phyloP scores from a whole-genome alignment of 1,139 yeast genomes.

The Pneumocystis oryctolagi region DNA sequence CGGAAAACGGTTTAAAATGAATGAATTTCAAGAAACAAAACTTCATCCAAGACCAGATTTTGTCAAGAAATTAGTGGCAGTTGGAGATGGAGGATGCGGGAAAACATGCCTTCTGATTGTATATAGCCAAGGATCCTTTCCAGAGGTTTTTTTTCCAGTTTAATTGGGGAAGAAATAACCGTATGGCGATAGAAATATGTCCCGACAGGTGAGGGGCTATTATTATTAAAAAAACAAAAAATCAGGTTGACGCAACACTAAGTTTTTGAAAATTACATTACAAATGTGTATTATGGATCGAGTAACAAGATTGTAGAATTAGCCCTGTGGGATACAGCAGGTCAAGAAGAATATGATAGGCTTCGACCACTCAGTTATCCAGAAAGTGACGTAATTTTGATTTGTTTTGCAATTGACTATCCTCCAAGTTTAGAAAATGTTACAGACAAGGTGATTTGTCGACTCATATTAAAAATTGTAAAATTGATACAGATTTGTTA shows the following conservation, averaged over 20 bases:
- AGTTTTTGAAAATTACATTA: constrained; percentile 70
- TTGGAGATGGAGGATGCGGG: constrained; percentile 94
- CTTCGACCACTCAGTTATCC: constrained; percentile 72
- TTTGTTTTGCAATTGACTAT: constrained; percentile 62
- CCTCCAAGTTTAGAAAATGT: constrained; percentile 55
- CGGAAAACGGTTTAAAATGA: background rate
- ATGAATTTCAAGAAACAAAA: background rate
- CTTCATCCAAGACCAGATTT: constrained; percentile 4
- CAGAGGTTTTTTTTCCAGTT: constrained; percentile 47
- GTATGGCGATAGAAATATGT: constrained; percentile 32
- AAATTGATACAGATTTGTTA: background rate
- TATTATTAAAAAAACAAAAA: background rate
- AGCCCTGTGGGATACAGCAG: constrained; percentile 88
- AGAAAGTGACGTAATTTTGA: constrained; percentile 57
- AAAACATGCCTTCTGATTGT: constrained; percentile 74
- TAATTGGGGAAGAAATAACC: background rate
- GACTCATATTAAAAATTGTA: background rate
- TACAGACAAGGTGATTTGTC: constrained; percentile 32
- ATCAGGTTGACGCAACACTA: background rate
- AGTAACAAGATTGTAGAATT: constrained; percentile 46
- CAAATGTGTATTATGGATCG: constrained; percentile 36
- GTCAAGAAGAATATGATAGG: constrained; percentile 83
- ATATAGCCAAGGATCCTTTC: constrained; percentile 68
- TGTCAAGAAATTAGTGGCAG: constrained; percentile 54
- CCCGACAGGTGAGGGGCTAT: constrained; percentile 37